Evolutionary conservation across 164 flowering plant genomes (phyloP).

Genomic region (Protea cynaroides): DNA sequence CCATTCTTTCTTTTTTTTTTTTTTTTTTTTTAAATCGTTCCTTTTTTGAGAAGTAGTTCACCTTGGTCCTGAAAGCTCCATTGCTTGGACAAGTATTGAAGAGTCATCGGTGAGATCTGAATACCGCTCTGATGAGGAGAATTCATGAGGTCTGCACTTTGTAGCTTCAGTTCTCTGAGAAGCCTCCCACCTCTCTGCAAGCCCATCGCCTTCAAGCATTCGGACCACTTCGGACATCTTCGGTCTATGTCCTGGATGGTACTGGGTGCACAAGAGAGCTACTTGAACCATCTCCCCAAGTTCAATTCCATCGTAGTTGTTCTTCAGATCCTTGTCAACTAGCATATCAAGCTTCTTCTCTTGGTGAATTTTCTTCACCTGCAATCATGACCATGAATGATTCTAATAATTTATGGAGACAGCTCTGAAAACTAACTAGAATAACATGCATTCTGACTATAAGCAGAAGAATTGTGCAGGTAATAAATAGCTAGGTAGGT

Average conservation of each 20-base stretch:
- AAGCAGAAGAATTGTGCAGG: no score
- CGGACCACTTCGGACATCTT: constrained; percentile 79
- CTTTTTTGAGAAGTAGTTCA: constrained; percentile 19
- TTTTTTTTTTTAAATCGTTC: neutral
- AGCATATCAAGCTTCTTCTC: constrained; percentile 74
- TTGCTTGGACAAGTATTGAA: constrained; percentile 62
- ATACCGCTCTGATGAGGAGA: constrained; percentile 65
- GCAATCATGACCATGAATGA: constrained; percentile 9
- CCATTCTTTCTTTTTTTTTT: neutral
- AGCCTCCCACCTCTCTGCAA: constrained; percentile 82
- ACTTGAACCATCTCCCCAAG: constrained; percentile 81
- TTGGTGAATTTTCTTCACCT: constrained; percentile 79
- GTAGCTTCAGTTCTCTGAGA: constrained; percentile 50
- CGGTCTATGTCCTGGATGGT: constrained; percentile 62
- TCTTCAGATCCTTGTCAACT: constrained; percentile 72
- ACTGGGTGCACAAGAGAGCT: constrained; percentile 65
- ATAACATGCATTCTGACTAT: neutral
- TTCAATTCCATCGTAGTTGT: constrained; percentile 62
- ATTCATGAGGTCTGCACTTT: constrained; percentile 41
- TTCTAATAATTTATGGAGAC: neutral
- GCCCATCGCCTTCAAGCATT: constrained; percentile 85
- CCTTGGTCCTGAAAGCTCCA: constrained; percentile 80
- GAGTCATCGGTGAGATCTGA: constrained; percentile 83
- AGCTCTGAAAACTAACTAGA: neutral
- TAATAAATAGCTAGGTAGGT: no score